phyloP scores from a whole-genome alignment of 257 asterid species.

The Ballota nigra region DNA sequence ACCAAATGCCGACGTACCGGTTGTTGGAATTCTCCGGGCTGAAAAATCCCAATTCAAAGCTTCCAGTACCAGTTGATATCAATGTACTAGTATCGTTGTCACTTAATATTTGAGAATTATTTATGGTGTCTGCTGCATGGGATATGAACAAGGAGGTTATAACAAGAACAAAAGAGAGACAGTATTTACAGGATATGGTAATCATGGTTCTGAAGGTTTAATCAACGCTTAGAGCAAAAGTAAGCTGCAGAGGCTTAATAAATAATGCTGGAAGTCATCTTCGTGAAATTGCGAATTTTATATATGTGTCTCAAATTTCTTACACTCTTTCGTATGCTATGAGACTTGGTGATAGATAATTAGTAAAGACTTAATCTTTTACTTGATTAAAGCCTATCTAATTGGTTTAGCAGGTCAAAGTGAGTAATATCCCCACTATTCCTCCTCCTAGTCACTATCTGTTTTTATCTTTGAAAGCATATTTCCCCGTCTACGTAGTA shows the following conservation, averaged over 20 bases:
- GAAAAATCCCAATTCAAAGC: not conserved
- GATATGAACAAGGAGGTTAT: not conserved
- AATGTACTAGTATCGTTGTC: not conserved
- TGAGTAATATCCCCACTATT: no score
- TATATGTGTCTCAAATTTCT: not conserved
- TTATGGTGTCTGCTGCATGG: not conserved
- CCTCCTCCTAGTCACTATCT: no score
- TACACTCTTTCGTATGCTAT: not conserved
- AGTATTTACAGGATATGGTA: not conserved
- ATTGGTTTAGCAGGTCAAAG: no score
- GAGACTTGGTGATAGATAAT: no score
- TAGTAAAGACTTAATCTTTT: no score
- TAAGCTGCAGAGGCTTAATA: not conserved
- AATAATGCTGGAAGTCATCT: not conserved
- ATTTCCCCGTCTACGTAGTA: no score
- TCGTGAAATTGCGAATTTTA: not conserved
- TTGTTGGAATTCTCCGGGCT: not conserved
- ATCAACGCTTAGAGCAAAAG: not conserved
- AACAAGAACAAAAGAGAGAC: not conserved
- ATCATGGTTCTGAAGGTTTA: not conserved
- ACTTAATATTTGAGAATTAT: not conserved
- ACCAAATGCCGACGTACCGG: constrained; percentile 20
- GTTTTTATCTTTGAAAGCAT: no score
- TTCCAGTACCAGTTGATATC: not conserved
- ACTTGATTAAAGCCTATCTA: no score